These are phyloP conservation scores for Hyaloscypha variabilis DNA, from an alignment of 495 filamentous ascomycete genomes.

Conservation along the genomic window DNA sequence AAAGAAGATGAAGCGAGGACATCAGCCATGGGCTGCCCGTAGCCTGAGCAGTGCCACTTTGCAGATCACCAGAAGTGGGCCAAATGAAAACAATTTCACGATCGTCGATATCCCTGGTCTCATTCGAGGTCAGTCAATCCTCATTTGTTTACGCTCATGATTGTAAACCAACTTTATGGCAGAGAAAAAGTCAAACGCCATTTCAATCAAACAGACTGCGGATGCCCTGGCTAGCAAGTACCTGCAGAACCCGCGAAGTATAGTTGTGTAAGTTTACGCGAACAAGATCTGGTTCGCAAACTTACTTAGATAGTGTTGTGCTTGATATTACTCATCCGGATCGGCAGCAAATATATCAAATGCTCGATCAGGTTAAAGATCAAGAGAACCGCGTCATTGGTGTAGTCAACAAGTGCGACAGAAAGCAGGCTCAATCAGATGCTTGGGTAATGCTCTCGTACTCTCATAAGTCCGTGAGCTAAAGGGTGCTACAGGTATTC, in stretches of 20 bases:
- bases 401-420: constrained; percentile 22
- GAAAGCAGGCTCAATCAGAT: constrained; percentile 3
- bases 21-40: no score
- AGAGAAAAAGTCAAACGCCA: no score
- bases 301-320: constrained; percentile 2
- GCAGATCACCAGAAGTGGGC: constrained; percentile 10
- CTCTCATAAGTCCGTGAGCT: no score
- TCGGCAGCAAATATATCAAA: constrained; percentile 10
- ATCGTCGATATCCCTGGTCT: constrained; percentile 26
- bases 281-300: neutral
- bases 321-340: constrained; percentile 12
- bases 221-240: constrained; percentile 12
- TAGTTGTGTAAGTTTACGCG: constrained; percentile 10
- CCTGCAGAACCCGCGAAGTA: constrained; percentile 13
- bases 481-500: no score
- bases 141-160: neutral
- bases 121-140: constrained; percentile 5
- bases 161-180: no score
- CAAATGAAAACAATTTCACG: constrained; percentile 19
- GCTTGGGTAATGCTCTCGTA: no score
- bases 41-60: constrained; percentile 16
- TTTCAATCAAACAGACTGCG: constrained; percentile 10
- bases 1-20: no score
- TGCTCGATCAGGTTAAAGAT: neutral
- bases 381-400: constrained; percentile 16